Conservation (phyloP, 176 grass and related monocot species). For the Bonia amplexicaulis region DNA sequence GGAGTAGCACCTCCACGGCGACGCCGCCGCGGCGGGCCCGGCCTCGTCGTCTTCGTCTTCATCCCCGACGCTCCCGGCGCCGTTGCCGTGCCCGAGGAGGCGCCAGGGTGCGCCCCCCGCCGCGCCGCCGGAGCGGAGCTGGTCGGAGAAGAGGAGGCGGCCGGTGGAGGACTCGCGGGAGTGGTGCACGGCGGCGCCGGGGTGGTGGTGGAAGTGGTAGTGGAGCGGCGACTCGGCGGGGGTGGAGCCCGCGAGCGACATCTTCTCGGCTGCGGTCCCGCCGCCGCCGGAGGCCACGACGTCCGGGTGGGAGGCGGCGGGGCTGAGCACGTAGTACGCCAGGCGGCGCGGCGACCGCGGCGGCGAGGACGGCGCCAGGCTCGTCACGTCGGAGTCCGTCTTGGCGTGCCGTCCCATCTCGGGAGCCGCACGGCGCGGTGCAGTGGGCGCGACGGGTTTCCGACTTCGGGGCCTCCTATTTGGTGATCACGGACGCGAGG, state of each 20-base stretch:
- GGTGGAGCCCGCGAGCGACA: conserved; percentile 66
- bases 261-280: conserved; percentile 34
- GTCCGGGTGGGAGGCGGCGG: conserved; percentile 57
- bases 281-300: conserved; percentile 22
- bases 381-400: conserved; percentile 93
- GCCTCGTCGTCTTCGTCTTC: conserved; percentile 21
- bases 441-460: conserved; percentile 2
- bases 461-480: neutral
- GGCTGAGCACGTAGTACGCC: conserved; percentile 92
- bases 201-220: conserved; percentile 42
- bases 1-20: conserved; percentile 64
- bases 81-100: conserved; percentile 40
- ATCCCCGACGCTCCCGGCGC: conserved; percentile 20
- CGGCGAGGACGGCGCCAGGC: conserved; percentile 83
- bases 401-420: conserved; percentile 75
- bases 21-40: neutral
- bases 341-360: conserved; percentile 69
- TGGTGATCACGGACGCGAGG: neutral
- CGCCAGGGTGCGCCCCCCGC: conserved; percentile 40
- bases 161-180: conserved; percentile 81
- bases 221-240: conserved; percentile 81
- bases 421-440: conserved; percentile 26
- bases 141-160: conserved; percentile 68
- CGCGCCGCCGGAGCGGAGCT: conserved; percentile 32
- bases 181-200: conserved; percentile 63